Evolutionary conservation across 2,329 filamentous ascomycete genomes (phyloP).

Genomic region (Gaeumannomyces sp.): DNA sequence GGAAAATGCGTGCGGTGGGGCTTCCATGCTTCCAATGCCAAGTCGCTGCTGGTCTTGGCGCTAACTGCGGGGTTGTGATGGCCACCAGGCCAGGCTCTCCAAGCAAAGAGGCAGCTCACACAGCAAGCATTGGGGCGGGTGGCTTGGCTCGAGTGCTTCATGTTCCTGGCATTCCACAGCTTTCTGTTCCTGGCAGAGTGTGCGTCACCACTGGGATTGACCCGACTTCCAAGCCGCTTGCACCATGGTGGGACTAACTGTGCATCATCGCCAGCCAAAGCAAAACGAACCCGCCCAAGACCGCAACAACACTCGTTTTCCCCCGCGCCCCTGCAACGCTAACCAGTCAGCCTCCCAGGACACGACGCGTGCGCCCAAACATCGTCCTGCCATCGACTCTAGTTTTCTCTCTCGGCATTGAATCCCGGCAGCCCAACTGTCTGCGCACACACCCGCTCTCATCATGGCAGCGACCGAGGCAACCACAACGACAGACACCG

Average conservation of each 20-base stretch:
- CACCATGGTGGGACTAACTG: neutral
- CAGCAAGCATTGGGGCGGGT: too few species aligned
- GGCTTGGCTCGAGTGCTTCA: too few species aligned
- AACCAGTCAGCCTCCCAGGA: neutral
- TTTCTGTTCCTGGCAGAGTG: neutral
- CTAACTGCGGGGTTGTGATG: neutral
- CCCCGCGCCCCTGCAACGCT: neutral
- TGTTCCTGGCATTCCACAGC: neutral
- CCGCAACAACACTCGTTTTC: neutral
- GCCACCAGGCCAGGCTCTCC: too few species aligned
- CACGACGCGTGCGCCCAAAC: neutral
- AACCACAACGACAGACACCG: conserved; percentile 19
- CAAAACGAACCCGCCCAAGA: neutral
- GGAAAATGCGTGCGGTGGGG: neutral
- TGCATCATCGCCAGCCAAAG: neutral
- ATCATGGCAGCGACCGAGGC: conserved; percentile 2
- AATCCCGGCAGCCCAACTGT: neutral
- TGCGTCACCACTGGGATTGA: neutral
- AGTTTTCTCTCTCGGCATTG: too few species aligned
- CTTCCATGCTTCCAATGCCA: neutral
- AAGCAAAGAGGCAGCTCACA: too few species aligned
- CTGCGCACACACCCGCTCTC: neutral
- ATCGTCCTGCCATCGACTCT: neutral
- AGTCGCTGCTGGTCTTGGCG: neutral
- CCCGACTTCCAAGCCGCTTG: neutral